Evolutionary conservation across 2,329 filamentous ascomycete species (phyloP).

Genomic region (Colletotrichum zoysiae): DNA sequence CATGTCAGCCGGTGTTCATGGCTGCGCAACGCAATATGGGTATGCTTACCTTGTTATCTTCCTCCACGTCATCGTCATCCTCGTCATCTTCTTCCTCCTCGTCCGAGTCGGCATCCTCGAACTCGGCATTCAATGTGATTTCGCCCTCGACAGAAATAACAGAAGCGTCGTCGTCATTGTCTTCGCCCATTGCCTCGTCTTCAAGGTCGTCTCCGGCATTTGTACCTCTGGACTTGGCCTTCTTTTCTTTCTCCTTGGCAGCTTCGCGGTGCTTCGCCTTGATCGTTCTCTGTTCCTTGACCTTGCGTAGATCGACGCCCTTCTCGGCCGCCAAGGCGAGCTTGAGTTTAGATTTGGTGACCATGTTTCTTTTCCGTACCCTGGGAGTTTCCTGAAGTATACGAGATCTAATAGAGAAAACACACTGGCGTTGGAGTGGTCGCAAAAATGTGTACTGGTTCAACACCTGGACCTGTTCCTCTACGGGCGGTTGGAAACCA

Average conservation of each 20-base stretch:
- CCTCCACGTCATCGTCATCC: slow-evolving; percentile 47
- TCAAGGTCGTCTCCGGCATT: slow-evolving; percentile 45
- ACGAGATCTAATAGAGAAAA: background rate
- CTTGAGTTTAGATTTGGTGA: slow-evolving; percentile 63
- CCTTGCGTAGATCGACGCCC: slow-evolving; percentile 64
- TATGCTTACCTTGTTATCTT: slow-evolving; percentile 43
- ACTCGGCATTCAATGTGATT: slow-evolving; percentile 42
- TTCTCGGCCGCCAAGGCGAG: slow-evolving; percentile 68
- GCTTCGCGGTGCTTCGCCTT: slow-evolving; percentile 58
- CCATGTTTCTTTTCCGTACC: slow-evolving; percentile 49
- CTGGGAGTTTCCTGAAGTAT: background rate
- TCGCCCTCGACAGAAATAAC: slow-evolving; percentile 49
- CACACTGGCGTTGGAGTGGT: slow-evolving; percentile 2
- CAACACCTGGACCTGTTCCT: slow-evolving; percentile 10
- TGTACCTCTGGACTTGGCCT: slow-evolving; percentile 45
- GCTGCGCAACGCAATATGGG: background rate
- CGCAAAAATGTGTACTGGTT: slow-evolving; percentile 19
- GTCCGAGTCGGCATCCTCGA: slow-evolving; percentile 41
- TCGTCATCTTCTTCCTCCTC: slow-evolving; percentile 47
- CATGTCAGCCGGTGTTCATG: slow-evolving; percentile 29
- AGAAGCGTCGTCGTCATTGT: slow-evolving; percentile 45
- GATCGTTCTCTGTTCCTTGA: slow-evolving; percentile 62
- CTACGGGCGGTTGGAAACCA: slow-evolving; percentile 13
- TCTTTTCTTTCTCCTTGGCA: slow-evolving; percentile 50
- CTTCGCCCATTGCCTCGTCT: slow-evolving; percentile 49